These are phyloP conservation scores for Puccinia horiana DNA, from an alignment of 1,284 basidiomycete species.

Conservation along the genomic window DNA sequence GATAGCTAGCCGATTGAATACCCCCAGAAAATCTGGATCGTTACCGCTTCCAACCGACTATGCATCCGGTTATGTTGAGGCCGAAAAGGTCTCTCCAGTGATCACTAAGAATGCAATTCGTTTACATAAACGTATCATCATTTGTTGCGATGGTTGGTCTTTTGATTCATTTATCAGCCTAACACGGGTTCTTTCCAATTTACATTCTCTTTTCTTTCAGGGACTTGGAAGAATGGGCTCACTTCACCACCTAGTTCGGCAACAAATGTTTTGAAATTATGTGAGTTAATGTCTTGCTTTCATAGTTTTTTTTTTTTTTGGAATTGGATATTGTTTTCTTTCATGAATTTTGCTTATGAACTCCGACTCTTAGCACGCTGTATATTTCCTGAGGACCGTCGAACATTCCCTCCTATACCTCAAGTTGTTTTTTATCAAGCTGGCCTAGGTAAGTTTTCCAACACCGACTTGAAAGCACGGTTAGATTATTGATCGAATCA, in stretches of 20 bases:
- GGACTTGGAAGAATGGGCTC: slow-evolving; percentile 43
- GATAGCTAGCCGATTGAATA: neutral
- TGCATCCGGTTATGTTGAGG: slow-evolving; percentile 40
- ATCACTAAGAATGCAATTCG: slow-evolving; percentile 15
- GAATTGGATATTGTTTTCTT: neutral
- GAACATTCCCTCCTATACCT: slow-evolving; percentile 43
- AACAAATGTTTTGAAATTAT: slow-evolving; percentile 42
- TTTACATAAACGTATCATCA: slow-evolving; percentile 43
- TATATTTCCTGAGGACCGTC: slow-evolving; percentile 46
- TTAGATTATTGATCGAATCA: neutral
- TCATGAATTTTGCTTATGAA: neutral
- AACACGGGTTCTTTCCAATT: neutral
- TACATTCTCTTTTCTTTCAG: neutral
- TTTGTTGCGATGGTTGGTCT: slow-evolving; percentile 46
- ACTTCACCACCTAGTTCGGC: slow-evolving; percentile 19
- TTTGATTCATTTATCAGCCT: neutral
- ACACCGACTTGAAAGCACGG: neutral
- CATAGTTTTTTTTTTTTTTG: too few relatives aligned
- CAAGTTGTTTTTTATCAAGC: slow-evolving; percentile 48
- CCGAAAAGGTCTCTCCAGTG: slow-evolving; percentile 18
- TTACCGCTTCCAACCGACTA: slow-evolving; percentile 22
- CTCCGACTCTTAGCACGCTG: slow-evolving; percentile 22
- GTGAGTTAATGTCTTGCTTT: neutral
- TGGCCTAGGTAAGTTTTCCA: slow-evolving; percentile 27
- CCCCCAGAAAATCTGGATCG: neutral